Evolutionary conservation across 2,329 filamentous ascomycete species (phyloP), one percentile per base, ranked within the genome.

Genomic region (Tolypocladium endophyticum): DNA sequence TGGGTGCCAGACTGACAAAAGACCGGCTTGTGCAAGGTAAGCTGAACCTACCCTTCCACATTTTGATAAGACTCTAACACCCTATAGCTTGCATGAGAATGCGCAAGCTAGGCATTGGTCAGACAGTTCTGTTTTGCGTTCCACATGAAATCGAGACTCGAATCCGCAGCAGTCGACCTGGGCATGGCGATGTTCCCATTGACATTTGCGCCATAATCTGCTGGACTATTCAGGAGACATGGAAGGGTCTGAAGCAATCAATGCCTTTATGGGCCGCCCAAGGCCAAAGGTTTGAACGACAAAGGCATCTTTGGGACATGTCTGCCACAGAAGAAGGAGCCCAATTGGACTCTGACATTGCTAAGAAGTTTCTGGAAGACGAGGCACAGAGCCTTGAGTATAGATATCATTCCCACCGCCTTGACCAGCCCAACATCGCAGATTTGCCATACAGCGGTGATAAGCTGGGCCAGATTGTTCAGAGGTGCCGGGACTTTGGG

Each of bases 11-110:
- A 6, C 65, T 90, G 1, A 87, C 83, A 0, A 92, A 91, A 64
- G 88, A 92, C 61, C 74, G 79, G 30, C 69, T 90, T 0, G 81
- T 86, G 0, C 87, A 92, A 79, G 86, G 84, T 84, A 73, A 67
- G 76, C 61, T 38, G 7, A 53, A 12, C 54, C 5, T 30, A 30
- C 9, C 11, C 12, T 20, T 35, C 6, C 11, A 30, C 53, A 9
- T 41, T 18, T 3, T 12, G 11, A 23, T 33, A 8, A 23, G 28
- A 16, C 2, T n/a, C 28, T 52, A n/a, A 52, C 28, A 20, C 18
- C 12, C 33, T 18, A 3, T 57, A 83, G 86, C 85, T 0, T 87
- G 85, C 62, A 88, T 87, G 84, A 71, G 87, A 33, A 83, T 90
- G 80, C 72, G 87, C 25, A 81, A 85, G 61, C 75, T 91, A 0